Conservation (phyloP, 805 yeast genomes). For the Ogataea minuta region DNA sequence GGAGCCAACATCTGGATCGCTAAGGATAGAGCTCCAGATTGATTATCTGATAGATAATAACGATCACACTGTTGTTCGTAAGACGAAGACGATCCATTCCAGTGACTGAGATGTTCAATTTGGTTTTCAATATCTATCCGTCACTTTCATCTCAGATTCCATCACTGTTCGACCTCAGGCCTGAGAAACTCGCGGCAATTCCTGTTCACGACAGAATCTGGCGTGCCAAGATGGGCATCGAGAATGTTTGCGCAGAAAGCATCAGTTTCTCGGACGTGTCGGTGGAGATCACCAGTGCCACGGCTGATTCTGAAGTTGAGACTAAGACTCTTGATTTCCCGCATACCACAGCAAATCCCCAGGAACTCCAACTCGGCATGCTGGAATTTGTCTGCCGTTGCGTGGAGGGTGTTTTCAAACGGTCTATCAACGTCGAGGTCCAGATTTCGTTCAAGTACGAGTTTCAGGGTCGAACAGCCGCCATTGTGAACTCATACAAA, state of each 20-base stretch:
- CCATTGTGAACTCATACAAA: slow-evolving; percentile 29
- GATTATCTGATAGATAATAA: slow-evolving; percentile 32
- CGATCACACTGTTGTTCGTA: slow-evolving; percentile 30
- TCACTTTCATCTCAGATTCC: slow-evolving; percentile 30
- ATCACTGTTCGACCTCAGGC: slow-evolving; percentile 21
- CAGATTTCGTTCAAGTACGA: slow-evolving; percentile 19
- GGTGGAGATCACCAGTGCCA: slow-evolving; percentile 14
- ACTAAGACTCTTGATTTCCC: not conserved
- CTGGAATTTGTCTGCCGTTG: slow-evolving; percentile 21
- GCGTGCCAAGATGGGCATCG: slow-evolving; percentile 34
- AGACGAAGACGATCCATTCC: slow-evolving; percentile 26
- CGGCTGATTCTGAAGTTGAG: slow-evolving; percentile 13
- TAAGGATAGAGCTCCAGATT: slow-evolving; percentile 22
- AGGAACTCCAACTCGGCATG: slow-evolving; percentile 3
- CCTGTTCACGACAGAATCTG: slow-evolving; percentile 38
- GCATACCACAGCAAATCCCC: slow-evolving; percentile 1
- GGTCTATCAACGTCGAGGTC: slow-evolving; percentile 26
- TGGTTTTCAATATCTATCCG: slow-evolving; percentile 33
- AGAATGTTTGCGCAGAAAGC: slow-evolving; percentile 25
- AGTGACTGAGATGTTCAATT: slow-evolving; percentile 32
- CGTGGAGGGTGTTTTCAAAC: slow-evolving; percentile 14
- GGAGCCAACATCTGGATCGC: slow-evolving; percentile 11
- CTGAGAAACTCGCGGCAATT: slow-evolving; percentile 13
- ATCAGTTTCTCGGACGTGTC: slow-evolving; percentile 35
- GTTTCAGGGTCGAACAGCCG: slow-evolving; percentile 6